These are phyloP conservation scores for Chaetomium cochliodes DNA, from an alignment of 495 filamentous ascomycete genomes.

Conservation along the genomic window DNA sequence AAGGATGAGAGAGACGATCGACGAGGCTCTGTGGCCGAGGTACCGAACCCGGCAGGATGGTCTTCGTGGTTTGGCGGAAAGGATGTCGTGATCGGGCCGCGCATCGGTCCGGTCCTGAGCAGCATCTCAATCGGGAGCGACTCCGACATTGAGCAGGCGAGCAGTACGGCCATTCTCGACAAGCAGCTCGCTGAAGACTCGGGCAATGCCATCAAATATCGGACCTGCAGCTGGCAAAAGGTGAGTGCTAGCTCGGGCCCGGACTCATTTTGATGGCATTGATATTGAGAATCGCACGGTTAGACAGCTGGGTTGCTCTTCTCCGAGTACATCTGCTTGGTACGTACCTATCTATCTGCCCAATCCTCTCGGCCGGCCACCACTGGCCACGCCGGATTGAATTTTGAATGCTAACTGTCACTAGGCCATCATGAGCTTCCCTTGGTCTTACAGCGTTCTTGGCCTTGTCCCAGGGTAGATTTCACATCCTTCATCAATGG, in stretches of 20 bases:
- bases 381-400: not conserved
- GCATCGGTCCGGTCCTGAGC: conserved; percentile 47
- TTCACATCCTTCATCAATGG: not conserved
- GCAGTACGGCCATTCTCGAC: conserved; percentile 53
- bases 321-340: conserved; percentile 86
- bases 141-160: conserved; percentile 39
- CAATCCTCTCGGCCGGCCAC: not conserved
- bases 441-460: conserved; percentile 82
- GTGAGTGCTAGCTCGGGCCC: conserved; percentile 39
- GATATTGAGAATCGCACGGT: not conserved
- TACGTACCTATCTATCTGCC: conserved; percentile 24
- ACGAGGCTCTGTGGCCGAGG: not conserved
- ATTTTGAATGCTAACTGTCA: not conserved
- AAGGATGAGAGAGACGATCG: not conserved
- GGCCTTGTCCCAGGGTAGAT: conserved; percentile 75
- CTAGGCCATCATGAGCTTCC: conserved; percentile 86
- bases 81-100: conserved; percentile 38
- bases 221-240: conserved; percentile 90
- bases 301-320: conserved; percentile 84
- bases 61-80: conserved; percentile 40
- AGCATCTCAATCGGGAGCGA: conserved; percentile 33
- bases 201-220: conserved; percentile 78
- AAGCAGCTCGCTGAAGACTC: conserved; percentile 77
- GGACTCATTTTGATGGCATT: not conserved
- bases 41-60: not conserved